Percentiles rank a stretch among this genome's conserved stretches.
phyloP scores from a whole-genome alignment of 78 protist species.

The Dictyostelium intermedium region DNA sequence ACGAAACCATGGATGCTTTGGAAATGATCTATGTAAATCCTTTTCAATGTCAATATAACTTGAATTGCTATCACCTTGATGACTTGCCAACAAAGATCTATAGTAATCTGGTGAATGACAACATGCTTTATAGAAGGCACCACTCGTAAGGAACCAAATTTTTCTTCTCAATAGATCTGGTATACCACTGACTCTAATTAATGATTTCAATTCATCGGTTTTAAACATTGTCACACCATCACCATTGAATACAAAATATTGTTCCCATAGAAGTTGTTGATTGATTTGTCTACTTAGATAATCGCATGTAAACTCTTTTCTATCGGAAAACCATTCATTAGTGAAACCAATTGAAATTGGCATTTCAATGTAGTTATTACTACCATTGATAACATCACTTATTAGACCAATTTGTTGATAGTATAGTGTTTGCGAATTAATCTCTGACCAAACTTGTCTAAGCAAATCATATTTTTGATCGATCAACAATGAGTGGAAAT shows the following conservation, averaged over 20 bases:
- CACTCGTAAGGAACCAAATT: slow-evolving; percentile 59
- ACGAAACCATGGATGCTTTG: slow-evolving; percentile 88
- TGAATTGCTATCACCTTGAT: slow-evolving; percentile 23
- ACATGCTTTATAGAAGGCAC: slow-evolving; percentile 52
- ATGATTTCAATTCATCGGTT: slow-evolving; percentile 29
- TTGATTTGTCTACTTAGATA: background rate
- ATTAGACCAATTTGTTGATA: background rate
- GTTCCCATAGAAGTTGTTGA: slow-evolving; percentile 21
- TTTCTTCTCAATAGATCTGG: slow-evolving; percentile 32
- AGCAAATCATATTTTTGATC: slow-evolving; percentile 39
- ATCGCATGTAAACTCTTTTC: background rate
- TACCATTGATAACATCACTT: background rate
- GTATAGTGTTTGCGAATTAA: background rate
- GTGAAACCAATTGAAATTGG: slow-evolving; percentile 23
- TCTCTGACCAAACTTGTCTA: slow-evolving; percentile 29
- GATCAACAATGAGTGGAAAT: slow-evolving; percentile 3
- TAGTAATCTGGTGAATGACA: slow-evolving; percentile 39
- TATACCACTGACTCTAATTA: slow-evolving; percentile 13
- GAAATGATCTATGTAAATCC: slow-evolving; percentile 72
- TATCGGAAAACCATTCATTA: background rate
- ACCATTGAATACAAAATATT: slow-evolving; percentile 49
- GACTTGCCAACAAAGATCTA: background rate
- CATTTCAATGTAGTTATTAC: background rate
- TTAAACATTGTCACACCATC: slow-evolving; percentile 55
- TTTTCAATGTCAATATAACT: slow-evolving; percentile 41